Evolutionary conservation across 2,329 filamentous ascomycete species (phyloP), one percentile per base, ranked within the genome.

Genomic region (Ophiostoma fasciatum): DNA sequence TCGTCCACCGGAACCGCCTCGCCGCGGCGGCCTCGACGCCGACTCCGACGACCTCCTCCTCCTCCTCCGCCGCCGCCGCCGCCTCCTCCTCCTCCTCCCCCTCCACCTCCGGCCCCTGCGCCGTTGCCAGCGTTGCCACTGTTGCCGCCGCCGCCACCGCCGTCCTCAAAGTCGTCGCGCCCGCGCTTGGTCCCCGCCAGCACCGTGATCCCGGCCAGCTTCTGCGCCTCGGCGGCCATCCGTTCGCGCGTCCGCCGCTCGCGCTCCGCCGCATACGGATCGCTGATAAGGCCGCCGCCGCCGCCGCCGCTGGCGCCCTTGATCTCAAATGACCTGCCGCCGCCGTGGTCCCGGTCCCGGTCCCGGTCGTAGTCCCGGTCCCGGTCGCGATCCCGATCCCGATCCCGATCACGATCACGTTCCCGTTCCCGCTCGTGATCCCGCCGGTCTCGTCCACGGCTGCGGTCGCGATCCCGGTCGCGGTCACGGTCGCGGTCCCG

Each of bases 181-280:
- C 60, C 54, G 43, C 72, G 55, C 53, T 76, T 69, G 46, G 60
- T 47, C 37, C 63, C 58, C 27, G 57, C 55, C 21, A 66, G 48
- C 35, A 69, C 62, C 30, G 73, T 64, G 54, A 78, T 71, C 25
- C 72, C 67, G 2, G 46, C 45, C 15, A 45, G 43, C 36, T 49
- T 49, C 54, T 82, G 74, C 27, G 74, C 71, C 54, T 83, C 78
- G 48, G 76, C 78, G 11, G 78, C 60, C 35, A 81, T 60, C 19
- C 78, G 64, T 52, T 80, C 75, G 31, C 75, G 64, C 48, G 78
- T 68, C 13, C 74, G 62, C 11, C 70, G 71, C 50, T 81, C 77
- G 17, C 78, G 71, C 53, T 83, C 78, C 0, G 76, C 60, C 2
- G 78, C 77, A 52, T 82, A 77, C n/a, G 71, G 64, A 44, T 80